phyloP scores from a whole-genome alignment of 805 yeast genomes.

The Debaryomyces tyrocola region DNA sequence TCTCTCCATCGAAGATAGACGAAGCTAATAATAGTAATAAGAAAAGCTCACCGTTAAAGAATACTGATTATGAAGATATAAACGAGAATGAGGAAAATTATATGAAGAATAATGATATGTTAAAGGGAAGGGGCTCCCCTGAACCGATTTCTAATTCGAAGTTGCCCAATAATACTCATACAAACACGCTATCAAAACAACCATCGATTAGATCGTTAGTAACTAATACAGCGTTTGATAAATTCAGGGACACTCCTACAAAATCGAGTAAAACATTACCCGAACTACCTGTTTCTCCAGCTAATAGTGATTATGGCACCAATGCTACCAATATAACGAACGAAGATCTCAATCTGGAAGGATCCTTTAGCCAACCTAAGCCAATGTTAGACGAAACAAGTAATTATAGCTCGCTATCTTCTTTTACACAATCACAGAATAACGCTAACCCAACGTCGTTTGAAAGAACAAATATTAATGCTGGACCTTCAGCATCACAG shows the following conservation, averaged over 20 bases:
- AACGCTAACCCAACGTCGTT: not conserved
- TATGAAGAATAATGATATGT: not conserved
- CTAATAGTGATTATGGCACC: not conserved
- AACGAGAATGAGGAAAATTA: not conserved
- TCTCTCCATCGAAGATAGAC: constrained; percentile 7
- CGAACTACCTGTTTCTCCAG: not conserved
- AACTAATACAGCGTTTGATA: constrained; percentile 38
- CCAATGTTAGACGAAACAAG: not conserved
- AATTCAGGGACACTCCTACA: constrained; percentile 19
- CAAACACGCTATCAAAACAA: constrained; percentile 12
- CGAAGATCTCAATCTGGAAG: not conserved
- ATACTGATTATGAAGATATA: constrained; percentile 1
- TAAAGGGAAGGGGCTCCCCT: constrained; percentile 10
- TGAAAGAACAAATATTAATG: not conserved
- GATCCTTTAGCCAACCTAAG: not conserved
- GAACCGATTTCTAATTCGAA: not conserved
- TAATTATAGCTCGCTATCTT: not conserved
- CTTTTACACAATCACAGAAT: not conserved
- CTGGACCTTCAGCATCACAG: constrained; percentile 1
- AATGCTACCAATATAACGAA: not conserved
- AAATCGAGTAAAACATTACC: not conserved
- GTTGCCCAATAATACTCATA: constrained; percentile 8
- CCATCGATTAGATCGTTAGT: constrained; percentile 25
- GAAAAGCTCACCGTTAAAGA: constrained; percentile 1
- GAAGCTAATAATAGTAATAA: not conserved